Evolutionary conservation across 495 filamentous ascomycete genomes (phyloP).

Genomic region (Penicillium canescens): DNA sequence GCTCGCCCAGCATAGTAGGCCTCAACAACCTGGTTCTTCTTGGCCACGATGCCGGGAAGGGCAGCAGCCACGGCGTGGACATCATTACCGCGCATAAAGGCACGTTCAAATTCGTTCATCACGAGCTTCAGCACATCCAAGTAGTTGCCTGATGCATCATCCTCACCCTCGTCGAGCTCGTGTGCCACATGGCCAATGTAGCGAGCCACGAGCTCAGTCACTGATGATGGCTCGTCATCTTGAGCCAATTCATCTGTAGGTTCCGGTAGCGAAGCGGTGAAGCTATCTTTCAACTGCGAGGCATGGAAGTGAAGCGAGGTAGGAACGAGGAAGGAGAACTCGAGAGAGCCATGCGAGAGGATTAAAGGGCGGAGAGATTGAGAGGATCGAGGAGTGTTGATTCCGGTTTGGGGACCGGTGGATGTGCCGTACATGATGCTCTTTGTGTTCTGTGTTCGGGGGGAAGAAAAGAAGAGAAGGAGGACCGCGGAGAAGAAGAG

Average conservation of each 20-base stretch:
- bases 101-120: constrained; percentile 92
- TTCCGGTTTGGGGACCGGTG: constrained; percentile 86
- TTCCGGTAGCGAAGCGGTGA: constrained; percentile 77
- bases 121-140: constrained; percentile 85
- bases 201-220: constrained; percentile 83
- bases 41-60: constrained; percentile 82
- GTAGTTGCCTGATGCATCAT: constrained; percentile 79
- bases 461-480: neutral
- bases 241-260: constrained; percentile 96
- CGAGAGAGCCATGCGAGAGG: constrained; percentile 89
- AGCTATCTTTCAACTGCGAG: constrained; percentile 84
- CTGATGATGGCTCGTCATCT: constrained; percentile 95
- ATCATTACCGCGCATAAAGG: constrained; percentile 92
- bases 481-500: constrained; percentile 1
- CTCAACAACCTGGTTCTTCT: constrained; percentile 83
- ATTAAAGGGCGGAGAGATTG: constrained; percentile 87
- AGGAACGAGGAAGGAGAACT: constrained; percentile 91
- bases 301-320: constrained; percentile 95
- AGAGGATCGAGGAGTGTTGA: constrained; percentile 91
- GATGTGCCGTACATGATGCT: constrained; percentile 80
- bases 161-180: constrained; percentile 88
- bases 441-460: constrained; percentile 10
- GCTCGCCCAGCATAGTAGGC: constrained; percentile 89
- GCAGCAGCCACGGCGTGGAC: constrained; percentile 85
- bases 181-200: constrained; percentile 86